Base-by-base conservation (phyloP, 2,329 filamentous ascomycete species). In the Plectosphaerella plurivora region DNA sequence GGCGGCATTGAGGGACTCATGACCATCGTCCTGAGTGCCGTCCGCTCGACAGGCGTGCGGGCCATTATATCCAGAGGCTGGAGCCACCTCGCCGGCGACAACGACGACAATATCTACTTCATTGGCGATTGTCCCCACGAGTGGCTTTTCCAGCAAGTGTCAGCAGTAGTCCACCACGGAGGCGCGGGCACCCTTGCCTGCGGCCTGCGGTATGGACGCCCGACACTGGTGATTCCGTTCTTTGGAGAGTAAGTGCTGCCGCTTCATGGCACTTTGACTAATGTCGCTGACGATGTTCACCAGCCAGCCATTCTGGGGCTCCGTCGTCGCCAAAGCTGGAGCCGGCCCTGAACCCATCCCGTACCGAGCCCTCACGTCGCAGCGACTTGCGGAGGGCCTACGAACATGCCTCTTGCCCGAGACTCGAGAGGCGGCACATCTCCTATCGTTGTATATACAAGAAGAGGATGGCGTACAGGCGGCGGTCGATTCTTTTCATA, bases 1-100 rank as follows among this genome's bases (percentile, higher is more conserved):
- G 80, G 85, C 45, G 75, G 86, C 50, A 81, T 83, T 0, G 74
- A 82, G 36, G 67, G 66, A 1, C 76, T 87, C 28, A 15, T 37
- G 3, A 49, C 51, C 12, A 53, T 6, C 5, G 20, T 44, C 1
- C 4, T 12, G 5, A 37, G 20, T 18, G 49, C 55, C 16, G 51
- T 55, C 35, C 47, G 44, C 4, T 45, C 46, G 6, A 49, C 49
- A 4, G 53, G 55, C 3, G 36, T 55, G 39, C 48, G 55, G 12
- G 55, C 55, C 25, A 53, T 56, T 6, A 53, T 56, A 1, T 56
- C 55, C 7, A 47, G 55, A 12, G 55, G 50, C 14, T 56, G 53
- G 51, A 56, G 50, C 9, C 53, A 51, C 1, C 22, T 56, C 44
- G 50, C 41, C 14, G 51, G 53, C 28, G 48, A 51, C 36, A 44